Evolutionary conservation across 495 filamentous ascomycete genomes (phyloP), one percentile per base, ranked within the genome.

Genomic region (Endocarpon pusillum): DNA sequence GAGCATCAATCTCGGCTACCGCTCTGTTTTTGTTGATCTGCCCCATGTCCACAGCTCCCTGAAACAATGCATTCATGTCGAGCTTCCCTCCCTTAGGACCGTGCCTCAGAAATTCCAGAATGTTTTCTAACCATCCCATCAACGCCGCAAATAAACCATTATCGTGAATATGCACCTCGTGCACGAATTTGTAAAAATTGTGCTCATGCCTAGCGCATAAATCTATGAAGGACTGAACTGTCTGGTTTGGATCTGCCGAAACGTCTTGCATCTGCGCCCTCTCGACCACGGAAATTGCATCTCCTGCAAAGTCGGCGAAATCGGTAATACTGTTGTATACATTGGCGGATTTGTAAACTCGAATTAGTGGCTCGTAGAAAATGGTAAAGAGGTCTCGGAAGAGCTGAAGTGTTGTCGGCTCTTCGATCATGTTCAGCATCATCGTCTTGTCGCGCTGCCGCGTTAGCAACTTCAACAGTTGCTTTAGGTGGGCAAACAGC

Each of bases 181-280:
- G 89, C 2, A 97, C 74, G 48, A 97, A 97, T 49, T 93, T 94
- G 65, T 97, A 97, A 51, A 97, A 92, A 61, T 91, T 86, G 49
- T 82, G 72, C 57, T 97, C 78, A 51, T 97, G 89, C 11, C 89
- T 73, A 37, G 82, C 80, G 52, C 89, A 97, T 26, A 97, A 71
- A 51, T 97, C 91, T 51, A 96, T 97, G 52, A 97, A 97, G 22
- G 82, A 69, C 53, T 97, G 89, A n/a, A 97, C 89, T 0, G 89
- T 97, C 57, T 94, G 85, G 56, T 97, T 97, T 10, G 89, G 89
- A 49, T 97, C 89, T 0, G 85, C 84, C 0, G 79, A 78, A 28
- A 87, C 75, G 53, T 93, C 91, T 54, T 94, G 85, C 20, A 81
- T 74, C 45, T 91, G 84, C 38, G 81, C 85, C 37, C 73, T 76